Base-by-base conservation (phyloP, 352 stramenopile genomes). In the Phytophthora ramorum region DNA sequence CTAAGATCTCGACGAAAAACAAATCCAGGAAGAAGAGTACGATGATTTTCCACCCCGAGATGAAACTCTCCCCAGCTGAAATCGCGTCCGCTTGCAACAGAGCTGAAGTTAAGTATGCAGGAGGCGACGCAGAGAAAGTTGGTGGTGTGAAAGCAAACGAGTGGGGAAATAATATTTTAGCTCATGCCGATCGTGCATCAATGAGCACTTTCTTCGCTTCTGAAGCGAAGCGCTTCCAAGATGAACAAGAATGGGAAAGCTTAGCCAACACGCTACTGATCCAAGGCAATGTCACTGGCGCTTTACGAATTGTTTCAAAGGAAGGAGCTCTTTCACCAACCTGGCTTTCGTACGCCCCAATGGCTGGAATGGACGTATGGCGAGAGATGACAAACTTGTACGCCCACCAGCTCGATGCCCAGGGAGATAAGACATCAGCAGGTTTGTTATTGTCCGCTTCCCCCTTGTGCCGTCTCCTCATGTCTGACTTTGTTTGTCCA, bases 311-410 rank as follows among this genome's bases (percentile, higher is more conserved):
- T 0, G 74, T 95, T 9, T 73, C 79, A 4, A 78, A 76, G 20
- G 76, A 90, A 64, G 63, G 69, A 34, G 52, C 54, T 20, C 64
- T 95, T 12, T 76, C 58, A 22, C 41, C 75, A 20, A 70, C 65
- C 8, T 95, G 84, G 84, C 66, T 95, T n/a, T 70, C 84, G 1
- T 78, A 87, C 22, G 84, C 87, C 20, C 84, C 87, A 1, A 88
- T 91, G 79, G 85, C 78, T n/a, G 87, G 87, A 2, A 47, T 87
- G 46, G 79, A 90, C 24, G 73, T 92, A 16, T 95, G 86, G 86
- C 71, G 79, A 26, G 81, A 95, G 40, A 66, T 91, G 45, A 80
- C 81, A 2, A 75, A 76, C 24, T 49, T 92, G 20, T 95, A 91
- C 17, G 84, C 86, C 1, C 64, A 63, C 1, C 86, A 93, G 37